Evolutionary conservation across 495 filamentous ascomycete genomes (phyloP).

Genomic region (Xylaria longipes): DNA sequence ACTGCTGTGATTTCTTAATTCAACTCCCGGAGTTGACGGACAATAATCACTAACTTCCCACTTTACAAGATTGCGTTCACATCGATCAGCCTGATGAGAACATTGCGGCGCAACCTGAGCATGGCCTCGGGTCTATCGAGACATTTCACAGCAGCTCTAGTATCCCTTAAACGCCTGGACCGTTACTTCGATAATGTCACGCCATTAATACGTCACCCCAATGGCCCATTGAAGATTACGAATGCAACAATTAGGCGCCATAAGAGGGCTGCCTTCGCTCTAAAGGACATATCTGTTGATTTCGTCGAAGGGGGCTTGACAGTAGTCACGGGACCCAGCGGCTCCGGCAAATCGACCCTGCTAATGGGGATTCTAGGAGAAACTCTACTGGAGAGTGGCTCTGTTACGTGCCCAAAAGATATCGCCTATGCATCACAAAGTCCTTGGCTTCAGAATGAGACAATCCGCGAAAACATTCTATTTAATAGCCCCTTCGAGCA

Average conservation of each 20-base stretch:
- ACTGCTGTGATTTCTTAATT: neutral
- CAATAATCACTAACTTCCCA: neutral
- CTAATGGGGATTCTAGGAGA: slow-evolving; percentile 69
- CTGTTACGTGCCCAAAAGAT: slow-evolving; percentile 57
- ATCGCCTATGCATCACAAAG: slow-evolving; percentile 60
- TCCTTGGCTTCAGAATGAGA: slow-evolving; percentile 63
- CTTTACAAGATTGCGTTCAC: slow-evolving; percentile 49
- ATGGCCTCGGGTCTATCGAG: slow-evolving; percentile 50
- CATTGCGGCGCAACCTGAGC: slow-evolving; percentile 49
- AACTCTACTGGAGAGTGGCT: slow-evolving; percentile 50
- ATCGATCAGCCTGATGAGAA: slow-evolving; percentile 52
- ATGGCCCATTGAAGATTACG: slow-evolving; percentile 48
- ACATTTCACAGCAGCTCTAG: slow-evolving; percentile 46
- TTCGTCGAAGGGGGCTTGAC: slow-evolving; percentile 60
- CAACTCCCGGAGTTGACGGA: neutral
- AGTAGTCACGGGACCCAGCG: slow-evolving; percentile 60
- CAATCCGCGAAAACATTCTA: slow-evolving; percentile 63
- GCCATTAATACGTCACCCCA: slow-evolving; percentile 48
- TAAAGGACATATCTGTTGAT: slow-evolving; percentile 54
- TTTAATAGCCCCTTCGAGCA: slow-evolving; percentile 58
- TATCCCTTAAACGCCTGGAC: slow-evolving; percentile 55
- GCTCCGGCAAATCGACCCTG: slow-evolving; percentile 69
- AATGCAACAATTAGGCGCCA: slow-evolving; percentile 54
- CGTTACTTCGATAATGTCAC: slow-evolving; percentile 51
- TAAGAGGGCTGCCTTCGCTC: slow-evolving; percentile 51